Evolutionary conservation across 2,329 filamentous ascomycete genomes (phyloP).

Genomic region (Trichoderma afroharzianum): DNA sequence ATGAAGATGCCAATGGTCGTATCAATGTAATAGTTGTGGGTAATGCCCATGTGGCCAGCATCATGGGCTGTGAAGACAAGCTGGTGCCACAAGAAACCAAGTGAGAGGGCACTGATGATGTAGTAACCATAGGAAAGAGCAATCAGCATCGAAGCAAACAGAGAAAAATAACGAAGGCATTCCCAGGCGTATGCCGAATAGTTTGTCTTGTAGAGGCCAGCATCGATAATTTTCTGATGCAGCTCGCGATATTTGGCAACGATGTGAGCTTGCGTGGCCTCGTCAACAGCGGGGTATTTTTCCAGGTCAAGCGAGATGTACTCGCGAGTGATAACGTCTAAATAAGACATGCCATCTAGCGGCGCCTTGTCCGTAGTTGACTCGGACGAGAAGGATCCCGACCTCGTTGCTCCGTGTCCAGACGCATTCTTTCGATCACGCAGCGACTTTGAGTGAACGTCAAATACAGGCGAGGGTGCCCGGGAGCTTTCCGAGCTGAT

Average conservation of each 20-base stretch:
- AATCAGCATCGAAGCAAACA: constrained; percentile 49
- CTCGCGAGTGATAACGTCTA: constrained; percentile 70
- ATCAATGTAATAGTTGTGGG: constrained; percentile 54
- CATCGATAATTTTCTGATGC: constrained; percentile 51
- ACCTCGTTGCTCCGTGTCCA: constrained; percentile 23
- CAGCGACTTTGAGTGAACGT: constrained; percentile 31
- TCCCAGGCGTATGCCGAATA: constrained; percentile 59
- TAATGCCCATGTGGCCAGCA: constrained; percentile 61
- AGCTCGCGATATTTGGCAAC: constrained; percentile 52
- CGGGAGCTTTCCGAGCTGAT: constrained; percentile 53
- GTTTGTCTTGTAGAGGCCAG: constrained; percentile 56
- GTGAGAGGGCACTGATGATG: constrained; percentile 51
- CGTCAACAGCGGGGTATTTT: constrained; percentile 74
- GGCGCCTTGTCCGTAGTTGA: constrained; percentile 48
- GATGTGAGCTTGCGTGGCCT: constrained; percentile 37
- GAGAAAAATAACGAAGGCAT: constrained; percentile 46
- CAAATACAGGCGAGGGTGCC: constrained; percentile 49
- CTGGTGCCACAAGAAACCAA: constrained; percentile 55
- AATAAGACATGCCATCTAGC: constrained; percentile 56
- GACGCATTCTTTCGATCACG: constrained; percentile 29
- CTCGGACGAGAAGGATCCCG: constrained; percentile 58
- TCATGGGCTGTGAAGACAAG: constrained; percentile 68
- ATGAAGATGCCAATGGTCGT: constrained; percentile 60
- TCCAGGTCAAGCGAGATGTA: constrained; percentile 65
- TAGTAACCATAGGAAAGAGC: constrained; percentile 52